Conservation (phyloP, 148 eudicot species). For the Silene latifolia region DNA sequence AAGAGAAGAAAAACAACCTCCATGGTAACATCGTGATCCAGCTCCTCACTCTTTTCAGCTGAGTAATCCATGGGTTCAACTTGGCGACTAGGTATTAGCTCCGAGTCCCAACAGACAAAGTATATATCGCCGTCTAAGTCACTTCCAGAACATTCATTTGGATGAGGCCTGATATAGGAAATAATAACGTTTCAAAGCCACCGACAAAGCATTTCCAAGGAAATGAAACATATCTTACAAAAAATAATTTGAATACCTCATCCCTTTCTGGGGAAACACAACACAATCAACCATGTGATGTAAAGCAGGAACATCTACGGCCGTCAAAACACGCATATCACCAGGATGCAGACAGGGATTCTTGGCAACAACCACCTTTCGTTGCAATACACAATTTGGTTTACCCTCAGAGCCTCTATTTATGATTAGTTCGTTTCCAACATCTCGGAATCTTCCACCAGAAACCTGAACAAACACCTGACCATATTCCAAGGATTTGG, state of each 20-base stretch:
- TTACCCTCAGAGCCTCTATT: slow-evolving; percentile 10
- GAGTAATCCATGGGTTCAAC: slow-evolving; percentile 66
- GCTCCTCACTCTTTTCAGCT: slow-evolving; percentile 34
- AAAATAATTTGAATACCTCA: slow-evolving; percentile 27
- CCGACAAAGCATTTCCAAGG: neutral
- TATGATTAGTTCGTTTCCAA: slow-evolving; percentile 31
- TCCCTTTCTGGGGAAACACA: slow-evolving; percentile 72
- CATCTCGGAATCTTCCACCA: slow-evolving; percentile 40
- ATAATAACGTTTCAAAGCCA: neutral
- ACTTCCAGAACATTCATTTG: slow-evolving; percentile 97
- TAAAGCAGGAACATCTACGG: slow-evolving; percentile 56
- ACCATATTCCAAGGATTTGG: slow-evolving; percentile 57
- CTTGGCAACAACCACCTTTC: slow-evolving; percentile 66
- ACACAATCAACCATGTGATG: slow-evolving; percentile 74
- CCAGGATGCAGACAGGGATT: slow-evolving; percentile 85
- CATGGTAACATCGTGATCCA: slow-evolving; percentile 78
- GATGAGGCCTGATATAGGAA: slow-evolving; percentile 68
- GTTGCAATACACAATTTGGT: slow-evolving; percentile 27
- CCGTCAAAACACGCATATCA: slow-evolving; percentile 58
- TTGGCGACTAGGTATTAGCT: slow-evolving; percentile 60
- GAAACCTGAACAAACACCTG: slow-evolving; percentile 72
- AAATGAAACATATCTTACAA: neutral
- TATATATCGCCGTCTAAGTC: slow-evolving; percentile 95
- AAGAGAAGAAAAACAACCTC: slow-evolving; percentile 34
- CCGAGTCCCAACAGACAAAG: slow-evolving; percentile 85